phyloP scores from a whole-genome alignment of 2,329 filamentous ascomycete species.

The Mycosphaerella sp. region DNA sequence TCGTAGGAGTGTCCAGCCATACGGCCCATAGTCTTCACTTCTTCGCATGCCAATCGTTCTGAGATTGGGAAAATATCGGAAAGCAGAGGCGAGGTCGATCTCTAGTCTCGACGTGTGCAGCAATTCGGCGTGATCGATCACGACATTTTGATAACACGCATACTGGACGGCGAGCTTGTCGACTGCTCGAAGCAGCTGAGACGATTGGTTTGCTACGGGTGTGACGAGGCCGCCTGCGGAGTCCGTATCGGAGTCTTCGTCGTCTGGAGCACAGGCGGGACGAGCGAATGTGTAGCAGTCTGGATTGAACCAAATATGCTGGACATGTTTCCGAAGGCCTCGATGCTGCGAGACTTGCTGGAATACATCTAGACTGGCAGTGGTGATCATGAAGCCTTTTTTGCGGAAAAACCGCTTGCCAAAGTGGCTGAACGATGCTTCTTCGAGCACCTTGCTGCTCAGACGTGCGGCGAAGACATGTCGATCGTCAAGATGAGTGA shows the following conservation, averaged over 20 bases:
- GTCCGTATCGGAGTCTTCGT: conserved; percentile 17
- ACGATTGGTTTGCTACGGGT: conserved; percentile 6
- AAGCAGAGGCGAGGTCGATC: conserved; percentile 13
- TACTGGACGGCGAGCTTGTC: conserved; percentile 15
- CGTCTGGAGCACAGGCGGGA: conserved; percentile 20
- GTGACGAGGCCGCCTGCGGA: conserved; percentile 14
- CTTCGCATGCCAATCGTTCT: conserved; percentile 30
- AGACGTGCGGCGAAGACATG: conserved; percentile 24
- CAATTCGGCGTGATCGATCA: conserved; percentile 21
- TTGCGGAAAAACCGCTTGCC: conserved; percentile 31
- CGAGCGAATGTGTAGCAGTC: conserved; percentile 25
- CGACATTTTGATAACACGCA: conserved; percentile 20
- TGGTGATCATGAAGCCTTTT: conserved; percentile 31
- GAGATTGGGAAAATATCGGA: conserved; percentile 25
- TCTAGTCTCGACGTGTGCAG: conserved; percentile 16
- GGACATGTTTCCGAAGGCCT: conserved; percentile 24
- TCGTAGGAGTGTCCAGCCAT: conserved; percentile 25
- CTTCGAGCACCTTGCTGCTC: conserved; percentile 21
- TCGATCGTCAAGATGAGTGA: conserved; percentile 19
- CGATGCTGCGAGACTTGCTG: conserved; percentile 21
- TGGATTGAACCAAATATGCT: conserved; percentile 34
- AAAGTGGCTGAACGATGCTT: conserved; percentile 24
- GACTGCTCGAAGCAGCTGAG: conserved; percentile 6
- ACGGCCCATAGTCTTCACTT: conserved; percentile 27
- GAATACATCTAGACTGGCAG: conserved; percentile 22